A percentile compares a stretch with the other conserved stretches of the same genome.
Conservation (phyloP, 2,329 filamentous ascomycete genomes). For the Trichoderma guizhouense region DNA sequence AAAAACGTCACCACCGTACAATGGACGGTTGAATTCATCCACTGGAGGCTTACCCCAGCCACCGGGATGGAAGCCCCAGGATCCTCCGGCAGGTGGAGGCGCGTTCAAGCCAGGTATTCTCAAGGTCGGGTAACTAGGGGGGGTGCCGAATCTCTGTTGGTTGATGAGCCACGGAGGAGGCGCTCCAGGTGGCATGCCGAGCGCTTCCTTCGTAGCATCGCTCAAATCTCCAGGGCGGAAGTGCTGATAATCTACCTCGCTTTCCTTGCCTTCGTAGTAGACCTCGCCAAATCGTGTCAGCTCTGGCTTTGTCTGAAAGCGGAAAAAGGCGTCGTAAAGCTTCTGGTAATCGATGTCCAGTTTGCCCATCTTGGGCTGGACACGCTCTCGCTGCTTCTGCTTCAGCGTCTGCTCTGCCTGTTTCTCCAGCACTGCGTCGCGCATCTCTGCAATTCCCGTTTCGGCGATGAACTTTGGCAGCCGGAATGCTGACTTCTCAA, state of each 20-base stretch:
- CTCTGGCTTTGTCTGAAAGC: conserved; percentile 93
- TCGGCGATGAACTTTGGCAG: conserved; percentile 96
- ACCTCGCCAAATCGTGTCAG: conserved; percentile 94
- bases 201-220: conserved; percentile 83
- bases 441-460: conserved; percentile 97
- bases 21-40: conserved; percentile 85
- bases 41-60: conserved; percentile 95
- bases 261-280: conserved; percentile 99
- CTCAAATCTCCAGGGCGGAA: conserved; percentile 86
- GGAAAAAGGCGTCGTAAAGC: conserved; percentile 97
- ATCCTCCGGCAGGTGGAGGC: conserved; percentile 80
- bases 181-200: conserved; percentile 88
- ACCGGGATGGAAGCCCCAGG: conserved; percentile 93
- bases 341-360: conserved; percentile 98
- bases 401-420: conserved; percentile 88
- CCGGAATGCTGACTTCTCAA: conserved; percentile 91
- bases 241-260: conserved; percentile 89
- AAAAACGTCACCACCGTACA: conserved; percentile 94
- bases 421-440: conserved; percentile 92
- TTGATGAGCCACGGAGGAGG: conserved; percentile 97
- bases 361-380: conserved; percentile 93
- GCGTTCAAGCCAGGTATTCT: conserved; percentile 94
- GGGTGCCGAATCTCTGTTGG: conserved; percentile 88
- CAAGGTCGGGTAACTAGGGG: conserved; percentile 90
- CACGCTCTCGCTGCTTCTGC: conserved; percentile 91